phyloP scores from a whole-genome alignment of 352 stramenopile genomes.

The Pythium sukuiense region DNA sequence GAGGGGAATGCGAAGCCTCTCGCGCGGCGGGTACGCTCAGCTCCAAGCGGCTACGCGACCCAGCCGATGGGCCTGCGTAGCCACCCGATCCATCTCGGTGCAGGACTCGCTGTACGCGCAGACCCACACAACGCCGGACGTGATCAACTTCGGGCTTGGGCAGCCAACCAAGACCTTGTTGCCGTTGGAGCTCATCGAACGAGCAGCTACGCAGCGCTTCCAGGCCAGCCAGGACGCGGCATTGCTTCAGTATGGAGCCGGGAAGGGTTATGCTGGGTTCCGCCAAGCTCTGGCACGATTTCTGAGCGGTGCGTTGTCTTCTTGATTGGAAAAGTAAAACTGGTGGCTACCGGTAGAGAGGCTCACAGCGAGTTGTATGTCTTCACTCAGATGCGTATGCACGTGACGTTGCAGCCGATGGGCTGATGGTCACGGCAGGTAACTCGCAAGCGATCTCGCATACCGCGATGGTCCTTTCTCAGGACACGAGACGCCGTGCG shows the following conservation, averaged over 20 bases:
- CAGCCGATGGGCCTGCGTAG: background rate
- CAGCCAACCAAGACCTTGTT: constrained; percentile 80
- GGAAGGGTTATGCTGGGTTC: constrained; percentile 69
- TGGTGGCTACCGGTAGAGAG: background rate
- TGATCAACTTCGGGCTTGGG: constrained; percentile 87
- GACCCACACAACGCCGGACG: constrained; percentile 50
- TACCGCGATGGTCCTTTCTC: constrained; percentile 67
- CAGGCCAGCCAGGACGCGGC: constrained; percentile 45
- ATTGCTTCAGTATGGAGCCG: constrained; percentile 77
- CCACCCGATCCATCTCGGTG: constrained; percentile 27
- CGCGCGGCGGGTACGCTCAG: background rate
- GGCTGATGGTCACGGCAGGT: constrained; percentile 87
- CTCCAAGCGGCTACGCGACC: background rate
- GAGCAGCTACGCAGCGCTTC: constrained; percentile 51
- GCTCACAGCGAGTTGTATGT: background rate
- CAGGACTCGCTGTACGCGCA: constrained; percentile 72
- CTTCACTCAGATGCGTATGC: constrained; percentile 25
- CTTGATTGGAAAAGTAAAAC: background rate
- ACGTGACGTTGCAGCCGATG: constrained; percentile 39
- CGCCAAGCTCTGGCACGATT: constrained; percentile 62
- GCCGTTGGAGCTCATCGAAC: constrained; percentile 61
- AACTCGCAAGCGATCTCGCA: constrained; percentile 92
- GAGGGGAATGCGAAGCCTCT: background rate
- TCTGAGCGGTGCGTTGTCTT: constrained; percentile 37
- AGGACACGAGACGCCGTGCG: constrained; percentile 74